Evolutionary conservation across 805 yeast species (phyloP), one percentile per base, ranked within the genome.

Genomic region (Barnettozyma salicaria): DNA sequence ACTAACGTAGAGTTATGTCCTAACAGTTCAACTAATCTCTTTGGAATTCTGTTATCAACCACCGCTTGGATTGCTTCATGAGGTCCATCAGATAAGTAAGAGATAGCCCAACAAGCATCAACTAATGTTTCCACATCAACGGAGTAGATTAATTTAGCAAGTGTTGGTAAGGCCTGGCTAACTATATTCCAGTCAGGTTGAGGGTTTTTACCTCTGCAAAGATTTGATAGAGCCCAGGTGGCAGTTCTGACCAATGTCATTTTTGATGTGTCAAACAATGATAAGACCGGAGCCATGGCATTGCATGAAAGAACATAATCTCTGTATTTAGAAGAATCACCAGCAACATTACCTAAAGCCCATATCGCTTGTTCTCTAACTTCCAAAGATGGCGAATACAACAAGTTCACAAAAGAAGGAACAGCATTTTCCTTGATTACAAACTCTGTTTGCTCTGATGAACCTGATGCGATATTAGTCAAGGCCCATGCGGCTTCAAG

Each of bases 401-500:
- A 71, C 49, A 92, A 70, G 47, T 80, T 73, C 30, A 92, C 95
- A 62, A 92, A 88, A 38, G 78, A 67, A 14, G 97, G 97, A 30
- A 92, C 94, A 0, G 97, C 97, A 36, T 90, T 94, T 4, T 90
- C 80, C 45, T 88, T 90, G 39, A 92, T 92, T 38, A 92, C 97
- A 29, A 80, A 80, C 52, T 74, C 75, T 16, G 98, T 92, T 64
- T 92, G 97, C 32, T 77, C 82, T 28, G 95, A 77, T 35, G 81
- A 69, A 45, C 98, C 98, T 4, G 96, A 86, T 17, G 97, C 97
- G 60, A 92, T 90, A 60, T 92, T 92, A 34, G 98, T 92, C 50
- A 92, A 74, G n/a, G 97, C 97, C 98, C 98, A 92, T 7, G 98
- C 97, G 10, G 97, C 96, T 68, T 92, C 98, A 53, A 92, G 76